phyloP scores from a whole-genome alignment of 2,329 filamentous ascomycete species.

The Claviceps digitariae region DNA sequence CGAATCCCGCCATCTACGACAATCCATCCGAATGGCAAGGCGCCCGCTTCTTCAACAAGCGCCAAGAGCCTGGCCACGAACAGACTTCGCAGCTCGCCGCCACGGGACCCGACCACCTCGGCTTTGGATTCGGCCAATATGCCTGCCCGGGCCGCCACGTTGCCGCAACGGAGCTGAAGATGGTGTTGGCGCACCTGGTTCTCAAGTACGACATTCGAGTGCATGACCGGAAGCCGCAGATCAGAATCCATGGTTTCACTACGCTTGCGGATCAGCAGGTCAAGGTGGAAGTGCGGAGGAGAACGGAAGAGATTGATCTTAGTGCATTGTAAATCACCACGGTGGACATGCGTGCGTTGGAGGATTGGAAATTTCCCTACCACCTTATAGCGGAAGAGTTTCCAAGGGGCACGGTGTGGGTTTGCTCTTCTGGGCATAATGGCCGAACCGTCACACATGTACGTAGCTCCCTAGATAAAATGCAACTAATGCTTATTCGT shows the following conservation, averaged over 20 bases:
- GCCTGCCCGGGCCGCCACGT: conserved; percentile 41
- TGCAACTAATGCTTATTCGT: too few species aligned
- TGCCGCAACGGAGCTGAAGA: conserved; percentile 38
- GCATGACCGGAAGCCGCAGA: not conserved
- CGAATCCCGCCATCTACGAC: not conserved
- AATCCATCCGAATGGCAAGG: conserved; percentile 24
- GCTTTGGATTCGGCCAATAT: conserved; percentile 42
- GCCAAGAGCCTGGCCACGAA: conserved; percentile 21
- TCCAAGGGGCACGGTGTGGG: too few species aligned
- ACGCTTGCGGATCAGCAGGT: not conserved
- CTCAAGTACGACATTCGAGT: conserved; percentile 30
- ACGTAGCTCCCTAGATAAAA: too few species aligned
- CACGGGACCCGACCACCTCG: conserved; percentile 32
- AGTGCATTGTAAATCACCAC: not conserved
- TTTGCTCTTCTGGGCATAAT: too few species aligned
- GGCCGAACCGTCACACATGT: too few species aligned
- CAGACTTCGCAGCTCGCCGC: conserved; percentile 29
- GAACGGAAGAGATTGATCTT: not conserved
- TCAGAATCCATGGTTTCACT: not conserved
- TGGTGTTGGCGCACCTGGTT: conserved; percentile 33
- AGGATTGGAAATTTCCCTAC: too few species aligned
- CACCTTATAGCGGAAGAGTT: too few species aligned
- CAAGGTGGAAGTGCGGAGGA: not conserved
- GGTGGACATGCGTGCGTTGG: not conserved
- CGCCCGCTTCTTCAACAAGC: conserved; percentile 28